These are phyloP conservation scores for Helicosporidium sp. DNA, from an alignment of 139 green algal genomes.

Conservation along the genomic window DNA sequence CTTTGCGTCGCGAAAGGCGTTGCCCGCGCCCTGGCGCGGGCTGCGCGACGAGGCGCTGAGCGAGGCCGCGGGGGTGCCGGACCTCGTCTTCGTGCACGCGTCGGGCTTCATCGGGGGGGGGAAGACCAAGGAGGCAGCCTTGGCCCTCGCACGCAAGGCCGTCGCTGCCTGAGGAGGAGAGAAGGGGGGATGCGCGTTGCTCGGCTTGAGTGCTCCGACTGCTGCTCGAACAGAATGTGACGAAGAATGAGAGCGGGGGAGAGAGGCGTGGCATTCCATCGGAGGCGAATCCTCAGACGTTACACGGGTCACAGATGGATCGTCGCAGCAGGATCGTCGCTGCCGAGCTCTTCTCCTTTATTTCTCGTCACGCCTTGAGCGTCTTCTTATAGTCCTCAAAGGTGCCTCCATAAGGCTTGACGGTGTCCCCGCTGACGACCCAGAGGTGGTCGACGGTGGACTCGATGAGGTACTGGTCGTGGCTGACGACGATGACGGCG, in stretches of 20 bases:
- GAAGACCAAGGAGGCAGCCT: slow-evolving; percentile 47
- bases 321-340: too few relatives aligned
- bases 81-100: slow-evolving; percentile 77
- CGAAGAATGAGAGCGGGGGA: too few relatives aligned
- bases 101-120: slow-evolving; percentile 85
- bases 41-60: slow-evolving; percentile 67
- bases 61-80: slow-evolving; percentile 43
- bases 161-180: too few relatives aligned
- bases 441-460: slow-evolving; percentile 66
- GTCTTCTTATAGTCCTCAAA: slow-evolving; percentile 66
- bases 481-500: slow-evolving; percentile 63
- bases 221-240: too few relatives aligned
- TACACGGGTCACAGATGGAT: too few relatives aligned
- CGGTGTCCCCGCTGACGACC: slow-evolving; percentile 19
- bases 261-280: too few relatives aligned
- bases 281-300: too few relatives aligned
- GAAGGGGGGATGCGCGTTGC: too few relatives aligned
- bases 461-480: slow-evolving; percentile 67
- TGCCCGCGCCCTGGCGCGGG: slow-evolving; percentile 68
- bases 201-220: too few relatives aligned
- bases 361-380: slow-evolving; percentile 14
- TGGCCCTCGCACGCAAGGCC: slow-evolving; percentile 44
- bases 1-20: slow-evolving; percentile 65
- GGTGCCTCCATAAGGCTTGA: slow-evolving; percentile 25
- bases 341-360: too few relatives aligned